phyloP scores from a whole-genome alignment of 106 monocot species.

The Alisma plantagoaquatica region DNA sequence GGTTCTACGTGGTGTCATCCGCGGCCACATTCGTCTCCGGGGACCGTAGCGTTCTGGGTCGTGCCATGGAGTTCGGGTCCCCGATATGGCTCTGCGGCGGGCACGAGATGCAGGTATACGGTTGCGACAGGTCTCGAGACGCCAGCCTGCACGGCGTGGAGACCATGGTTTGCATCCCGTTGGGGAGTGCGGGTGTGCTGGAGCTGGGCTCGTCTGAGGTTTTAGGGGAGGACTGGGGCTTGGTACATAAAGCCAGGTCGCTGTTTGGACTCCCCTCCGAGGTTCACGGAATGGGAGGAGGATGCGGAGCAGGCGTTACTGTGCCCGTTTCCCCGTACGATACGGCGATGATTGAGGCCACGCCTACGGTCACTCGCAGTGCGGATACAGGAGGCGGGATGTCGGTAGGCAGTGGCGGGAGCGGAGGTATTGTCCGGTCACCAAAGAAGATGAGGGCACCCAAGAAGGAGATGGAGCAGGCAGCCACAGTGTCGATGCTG shows the following conservation, averaged over 20 bases:
- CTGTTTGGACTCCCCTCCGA: background rate
- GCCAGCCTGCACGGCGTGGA: constrained; percentile 10
- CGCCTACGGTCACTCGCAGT: too few relatives aligned
- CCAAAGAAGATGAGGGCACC: too few relatives aligned
- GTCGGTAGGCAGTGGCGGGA: background rate
- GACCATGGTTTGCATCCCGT: constrained; percentile 15
- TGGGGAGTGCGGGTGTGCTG: constrained; percentile 4
- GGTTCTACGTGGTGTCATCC: constrained; percentile 47
- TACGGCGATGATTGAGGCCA: background rate
- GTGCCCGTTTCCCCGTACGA: too few relatives aligned
- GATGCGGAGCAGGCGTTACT: background rate
- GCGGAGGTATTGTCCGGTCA: too few relatives aligned
- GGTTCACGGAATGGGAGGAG: background rate
- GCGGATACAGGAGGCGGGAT: background rate
- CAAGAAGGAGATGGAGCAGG: constrained; percentile 1
- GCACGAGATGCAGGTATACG: constrained; percentile 8
- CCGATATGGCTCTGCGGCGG: constrained; percentile 13
- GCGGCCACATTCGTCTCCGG: constrained; percentile 21
- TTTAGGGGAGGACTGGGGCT: constrained; percentile 3
- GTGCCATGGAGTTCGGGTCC: constrained; percentile 16
- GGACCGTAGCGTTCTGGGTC: constrained; percentile 14
- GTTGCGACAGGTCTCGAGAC: constrained; percentile 14
- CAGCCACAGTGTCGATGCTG: background rate
- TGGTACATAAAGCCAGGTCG: constrained; percentile 5
- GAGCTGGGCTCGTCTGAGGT: constrained; percentile 17